These are phyloP conservation scores for Odontarrhena argentea DNA, from an alignment of 345 rosid species.

Conservation along the genomic window DNA sequence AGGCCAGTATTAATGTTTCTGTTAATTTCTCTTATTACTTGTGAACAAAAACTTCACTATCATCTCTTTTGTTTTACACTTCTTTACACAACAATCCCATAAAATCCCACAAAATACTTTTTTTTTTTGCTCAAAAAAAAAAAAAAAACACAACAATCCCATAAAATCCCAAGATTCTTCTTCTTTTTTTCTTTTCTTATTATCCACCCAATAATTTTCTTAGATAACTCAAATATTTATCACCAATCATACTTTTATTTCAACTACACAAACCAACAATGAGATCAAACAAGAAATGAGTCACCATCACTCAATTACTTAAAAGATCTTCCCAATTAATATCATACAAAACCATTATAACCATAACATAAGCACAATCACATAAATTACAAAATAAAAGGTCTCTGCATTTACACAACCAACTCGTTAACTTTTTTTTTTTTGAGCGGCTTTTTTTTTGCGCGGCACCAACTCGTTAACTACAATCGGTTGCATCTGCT, in stretches of 20 bases:
- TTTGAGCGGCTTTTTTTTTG: too few relatives aligned
- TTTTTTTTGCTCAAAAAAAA: not conserved
- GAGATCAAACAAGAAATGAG: not conserved
- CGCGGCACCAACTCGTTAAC: too few relatives aligned
- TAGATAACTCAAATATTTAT: slow-evolving; percentile 28
- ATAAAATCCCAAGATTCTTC: not conserved
- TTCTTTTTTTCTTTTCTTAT: not conserved
- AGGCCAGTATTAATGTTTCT: slow-evolving; percentile 5
- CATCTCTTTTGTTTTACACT: slow-evolving; percentile 22
- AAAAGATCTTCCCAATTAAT: not conserved
- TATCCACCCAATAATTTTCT: slow-evolving; percentile 16
- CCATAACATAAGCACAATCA: slow-evolving; percentile 6
- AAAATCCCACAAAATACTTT: not conserved
- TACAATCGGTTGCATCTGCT: slow-evolving; percentile 2
- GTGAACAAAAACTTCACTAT: slow-evolving; percentile 35
- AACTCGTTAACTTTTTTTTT: too few relatives aligned
- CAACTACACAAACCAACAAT: not conserved
- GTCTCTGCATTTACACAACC: slow-evolving; percentile 17
- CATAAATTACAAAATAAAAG: slow-evolving; percentile 23
- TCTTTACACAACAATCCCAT: not conserved
- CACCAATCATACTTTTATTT: slow-evolving; percentile 21
- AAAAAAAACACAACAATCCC: not conserved
- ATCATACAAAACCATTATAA: not conserved
- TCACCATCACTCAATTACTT: not conserved
- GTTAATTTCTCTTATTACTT: slow-evolving; percentile 20